phyloP scores from a whole-genome alignment of 805 yeast genomes.

The Wickerhamiella bombiphila region DNA sequence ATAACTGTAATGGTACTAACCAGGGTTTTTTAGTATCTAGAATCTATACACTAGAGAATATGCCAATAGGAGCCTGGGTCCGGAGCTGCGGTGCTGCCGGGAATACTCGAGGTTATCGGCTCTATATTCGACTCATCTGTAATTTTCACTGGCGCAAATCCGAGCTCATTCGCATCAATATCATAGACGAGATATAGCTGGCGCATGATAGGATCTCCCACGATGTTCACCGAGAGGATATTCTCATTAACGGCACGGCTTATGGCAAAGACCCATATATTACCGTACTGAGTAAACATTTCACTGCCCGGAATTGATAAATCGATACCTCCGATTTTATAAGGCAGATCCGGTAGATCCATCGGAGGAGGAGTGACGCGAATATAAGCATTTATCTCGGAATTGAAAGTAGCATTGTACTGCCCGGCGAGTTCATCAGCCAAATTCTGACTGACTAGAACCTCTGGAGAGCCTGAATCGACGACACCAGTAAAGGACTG shows the following conservation, averaged over 20 bases:
- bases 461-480: constrained; percentile 40
- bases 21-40: too few species aligned
- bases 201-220: constrained; percentile 41
- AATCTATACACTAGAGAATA: too few species aligned
- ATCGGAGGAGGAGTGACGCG: background rate
- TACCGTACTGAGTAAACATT: constrained; percentile 12
- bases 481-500: constrained; percentile 17
- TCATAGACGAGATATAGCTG: constrained; percentile 56
- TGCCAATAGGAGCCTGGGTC: constrained; percentile 27
- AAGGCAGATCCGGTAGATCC: constrained; percentile 6
- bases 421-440: too few species aligned
- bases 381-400: background rate
- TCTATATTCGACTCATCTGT: constrained; percentile 3
- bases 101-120: constrained; percentile 5
- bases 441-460: too few species aligned
- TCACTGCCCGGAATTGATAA: constrained; percentile 16
- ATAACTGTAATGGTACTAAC: too few species aligned
- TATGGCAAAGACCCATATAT: constrained; percentile 5
- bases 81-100: constrained; percentile 8
- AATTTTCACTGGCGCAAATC: constrained; percentile 32
- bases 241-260: constrained; percentile 2
- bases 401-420: constrained; percentile 5
- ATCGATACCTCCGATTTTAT: constrained; percentile 13
- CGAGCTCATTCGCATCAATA: constrained; percentile 39
- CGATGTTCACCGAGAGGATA: constrained; percentile 2